Evolutionary conservation across 78 protist species (phyloP).

Genomic region (Dictyostelium intermedium): DNA sequence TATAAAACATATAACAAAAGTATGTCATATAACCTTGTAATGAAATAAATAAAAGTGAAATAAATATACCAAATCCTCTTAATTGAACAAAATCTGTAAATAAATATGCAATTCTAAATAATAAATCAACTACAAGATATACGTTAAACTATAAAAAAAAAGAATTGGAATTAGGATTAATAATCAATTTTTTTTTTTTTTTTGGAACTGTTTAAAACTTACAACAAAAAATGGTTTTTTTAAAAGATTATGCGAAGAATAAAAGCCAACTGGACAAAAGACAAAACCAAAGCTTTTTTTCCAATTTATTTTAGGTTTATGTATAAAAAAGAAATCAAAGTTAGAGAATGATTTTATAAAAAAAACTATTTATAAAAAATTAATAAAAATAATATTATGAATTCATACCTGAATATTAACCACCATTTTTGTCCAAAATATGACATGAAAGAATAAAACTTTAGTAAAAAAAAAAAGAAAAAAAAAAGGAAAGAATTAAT

Average conservation of each 20-base stretch:
- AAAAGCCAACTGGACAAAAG: conserved; percentile 36
- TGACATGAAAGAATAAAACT: conserved; percentile 63
- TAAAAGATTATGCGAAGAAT: conserved; percentile 21
- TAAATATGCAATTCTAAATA: conserved; percentile 48
- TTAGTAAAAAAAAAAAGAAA: no score
- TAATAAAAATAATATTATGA: no score
- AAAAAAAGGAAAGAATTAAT: background rate
- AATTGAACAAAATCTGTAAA: conserved; percentile 8
- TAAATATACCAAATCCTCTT: conserved; percentile 56
- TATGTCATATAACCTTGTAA: conserved; percentile 37
- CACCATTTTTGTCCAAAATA: conserved; percentile 70
- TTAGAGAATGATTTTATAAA: no score
- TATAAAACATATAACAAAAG: conserved; percentile 36
- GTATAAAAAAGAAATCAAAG: no score
- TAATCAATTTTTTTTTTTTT: no score
- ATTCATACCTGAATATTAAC: conserved; percentile 32
- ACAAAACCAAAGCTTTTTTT: conserved; percentile 25
- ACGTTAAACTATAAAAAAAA: background rate
- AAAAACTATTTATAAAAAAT: no score
- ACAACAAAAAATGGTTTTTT: conserved; percentile 28
- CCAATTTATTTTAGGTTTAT: no score
- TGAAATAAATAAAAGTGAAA: background rate
- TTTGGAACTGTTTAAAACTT: background rate
- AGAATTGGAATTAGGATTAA: background rate
- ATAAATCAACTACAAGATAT: conserved; percentile 41